Percentiles rank a stretch among this genome's conserved stretches.
These are phyloP conservation scores for Starmerella bombicola DNA, from an alignment of 805 yeast genomes.

Conservation along the genomic window DNA sequence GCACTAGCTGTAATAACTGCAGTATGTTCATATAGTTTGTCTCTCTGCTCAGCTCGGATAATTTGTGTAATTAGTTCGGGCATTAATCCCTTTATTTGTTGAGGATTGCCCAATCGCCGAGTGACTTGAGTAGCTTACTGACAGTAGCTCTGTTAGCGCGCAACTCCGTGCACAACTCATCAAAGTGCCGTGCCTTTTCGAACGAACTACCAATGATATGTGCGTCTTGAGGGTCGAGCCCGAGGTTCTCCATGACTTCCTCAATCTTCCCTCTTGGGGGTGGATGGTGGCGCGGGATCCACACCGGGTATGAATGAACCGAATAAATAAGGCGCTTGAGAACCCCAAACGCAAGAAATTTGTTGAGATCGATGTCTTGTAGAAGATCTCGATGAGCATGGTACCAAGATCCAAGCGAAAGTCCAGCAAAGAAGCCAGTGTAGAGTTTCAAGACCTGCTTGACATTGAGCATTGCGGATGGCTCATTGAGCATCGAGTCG, in stretches of 20 bases:
- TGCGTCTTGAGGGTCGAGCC: conserved; percentile 7
- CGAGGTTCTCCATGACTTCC: conserved; percentile 7
- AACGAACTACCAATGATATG: conserved; percentile 9
- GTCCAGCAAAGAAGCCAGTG: conserved; percentile 65
- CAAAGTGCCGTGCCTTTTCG: conserved; percentile 17
- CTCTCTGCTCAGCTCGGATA: no score
- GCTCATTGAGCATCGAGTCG: conserved; percentile 2
- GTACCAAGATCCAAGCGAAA: conserved; percentile 71
- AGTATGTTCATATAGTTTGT: no score
- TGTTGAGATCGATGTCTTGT: conserved; percentile 60
- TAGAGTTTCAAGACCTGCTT: conserved; percentile 52
- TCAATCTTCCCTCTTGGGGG: conserved; percentile 8
- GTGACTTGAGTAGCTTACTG: conserved; percentile 11
- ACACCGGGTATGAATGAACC: conserved; percentile 62
- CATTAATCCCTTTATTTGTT: conserved; percentile 5
- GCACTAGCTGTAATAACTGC: no score
- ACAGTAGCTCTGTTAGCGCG: conserved; percentile 20
- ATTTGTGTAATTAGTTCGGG: background rate
- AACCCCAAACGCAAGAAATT: conserved; percentile 79
- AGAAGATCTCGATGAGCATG: conserved; percentile 47
- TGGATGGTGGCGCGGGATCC: conserved; percentile 6
- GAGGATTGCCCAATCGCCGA: conserved; percentile 22
- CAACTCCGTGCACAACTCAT: conserved; percentile 22
- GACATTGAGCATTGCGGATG: conserved; percentile 7
- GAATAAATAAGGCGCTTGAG: conserved; percentile 71